Evolutionary conservation across 805 yeast genomes (phyloP).

Genomic region (Lipomyces yamanashiensis): DNA sequence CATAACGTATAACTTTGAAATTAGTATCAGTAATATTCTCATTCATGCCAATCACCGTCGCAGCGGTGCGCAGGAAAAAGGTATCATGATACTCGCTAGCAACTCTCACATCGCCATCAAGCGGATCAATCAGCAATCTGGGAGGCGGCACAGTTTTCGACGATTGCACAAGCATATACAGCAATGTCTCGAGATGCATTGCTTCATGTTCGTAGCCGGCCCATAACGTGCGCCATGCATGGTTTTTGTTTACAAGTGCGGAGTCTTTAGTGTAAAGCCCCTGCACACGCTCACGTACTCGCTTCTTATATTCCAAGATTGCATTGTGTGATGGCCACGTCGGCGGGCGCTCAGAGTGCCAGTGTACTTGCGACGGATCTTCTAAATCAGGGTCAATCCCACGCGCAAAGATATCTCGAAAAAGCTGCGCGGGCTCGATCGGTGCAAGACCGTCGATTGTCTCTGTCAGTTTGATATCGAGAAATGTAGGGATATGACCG

Average conservation of each 20-base stretch:
- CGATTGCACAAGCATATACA: conserved; percentile 38
- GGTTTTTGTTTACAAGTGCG: not conserved
- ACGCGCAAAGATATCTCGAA: conserved; percentile 35
- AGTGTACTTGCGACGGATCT: conserved; percentile 36
- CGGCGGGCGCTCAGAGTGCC: conserved; percentile 35
- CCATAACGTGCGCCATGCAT: conserved; percentile 34
- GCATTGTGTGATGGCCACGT: conserved; percentile 30
- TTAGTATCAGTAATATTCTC: conserved; percentile 11
- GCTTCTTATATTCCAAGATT: conserved; percentile 16
- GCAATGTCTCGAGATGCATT: conserved; percentile 39
- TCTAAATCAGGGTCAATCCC: conserved; percentile 40
- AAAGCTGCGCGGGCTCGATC: conserved; percentile 18
- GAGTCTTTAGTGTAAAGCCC: not conserved
- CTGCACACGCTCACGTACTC: conserved; percentile 25
- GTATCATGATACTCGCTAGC: not conserved
- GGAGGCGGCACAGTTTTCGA: conserved; percentile 20
- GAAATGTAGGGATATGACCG: conserved; percentile 38
- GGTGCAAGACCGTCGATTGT: conserved; percentile 13
- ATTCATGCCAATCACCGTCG: conserved; percentile 19
- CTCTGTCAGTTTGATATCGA: conserved; percentile 35
- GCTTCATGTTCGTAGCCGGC: conserved; percentile 38
- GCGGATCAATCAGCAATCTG: not conserved
- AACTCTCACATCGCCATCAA: not conserved
- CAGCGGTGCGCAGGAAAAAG: too few species aligned
- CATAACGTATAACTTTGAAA: conserved; percentile 12